Base-by-base conservation (phyloP, 305 asterid genomes). In the Rubia balearica region DNA sequence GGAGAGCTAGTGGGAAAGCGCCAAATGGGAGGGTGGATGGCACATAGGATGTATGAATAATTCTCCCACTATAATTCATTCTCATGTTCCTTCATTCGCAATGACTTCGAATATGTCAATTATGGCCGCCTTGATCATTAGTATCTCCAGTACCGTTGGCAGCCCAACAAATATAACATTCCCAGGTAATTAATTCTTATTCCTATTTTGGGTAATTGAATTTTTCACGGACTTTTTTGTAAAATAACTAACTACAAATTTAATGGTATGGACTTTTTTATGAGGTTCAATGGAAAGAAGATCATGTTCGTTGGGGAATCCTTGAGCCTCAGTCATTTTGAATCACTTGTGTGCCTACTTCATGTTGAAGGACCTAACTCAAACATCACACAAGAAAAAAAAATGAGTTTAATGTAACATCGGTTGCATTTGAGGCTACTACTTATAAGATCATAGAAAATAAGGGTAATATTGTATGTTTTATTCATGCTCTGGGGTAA, bases 231-330 rank as follows among this genome's bases (percentile, higher is more conserved):
- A 42, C 8, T 42, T 42, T 4, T 4, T 48, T 48, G 2, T 48
- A 12, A 48, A 8, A 3, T 5, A 48, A 48, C 7, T 13, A 53
- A 11, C 3, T 17, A 7, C 46, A 90, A 95, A 80, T 90, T 88
- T 45, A 67, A 84, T 67, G 95, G 88, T 1, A 71, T 38, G 68
- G 76, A 70, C 0, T 88, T 90, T 16, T 24, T 60, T 36, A 27
- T 16, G 82, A 65, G 68, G 12, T 22, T 85, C 76, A 83, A 74
- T 64, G 91, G 91, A 21, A 86, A 88, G 65, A 36, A 62, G 17
- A 16, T 90, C 8, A 84, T 90, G 78, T 90, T 90, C 74, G 92
- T 88, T 7, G 96, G 96, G 67, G 96, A 90, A 73, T 90, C 95
- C 5, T 71, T 90, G 60, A 75, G 91, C 75, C 75, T 83, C 0